Percentiles rank a stretch among this genome's conserved stretches.
phyloP scores from a whole-genome alignment of 257 asterid species.

The Solanum dulcamara region DNA sequence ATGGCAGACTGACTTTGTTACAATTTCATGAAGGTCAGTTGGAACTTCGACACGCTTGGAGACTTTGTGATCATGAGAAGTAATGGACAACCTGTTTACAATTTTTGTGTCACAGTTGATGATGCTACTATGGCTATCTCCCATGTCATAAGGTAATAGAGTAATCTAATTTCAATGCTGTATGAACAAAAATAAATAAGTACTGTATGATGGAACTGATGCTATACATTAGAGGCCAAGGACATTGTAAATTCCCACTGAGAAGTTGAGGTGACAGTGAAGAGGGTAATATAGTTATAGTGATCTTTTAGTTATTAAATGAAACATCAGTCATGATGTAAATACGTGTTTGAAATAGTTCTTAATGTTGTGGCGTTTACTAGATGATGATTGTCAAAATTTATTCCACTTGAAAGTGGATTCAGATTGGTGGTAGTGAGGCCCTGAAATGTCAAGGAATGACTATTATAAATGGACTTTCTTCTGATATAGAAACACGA shows the following conservation, averaged over 20 bases:
- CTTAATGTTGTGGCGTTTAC: not conserved
- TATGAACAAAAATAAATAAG: not conserved
- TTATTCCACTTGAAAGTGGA: not conserved
- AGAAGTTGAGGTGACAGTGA: not conserved
- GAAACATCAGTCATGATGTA: not conserved
- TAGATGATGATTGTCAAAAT: not conserved
- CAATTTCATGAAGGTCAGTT: conserved; percentile 69
- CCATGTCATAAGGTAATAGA: conserved; percentile 76
- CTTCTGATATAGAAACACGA: not conserved
- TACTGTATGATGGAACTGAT: not conserved
- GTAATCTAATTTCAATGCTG: not conserved
- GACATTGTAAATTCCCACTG: not conserved
- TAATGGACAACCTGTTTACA: conserved; percentile 97
- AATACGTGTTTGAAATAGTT: not conserved
- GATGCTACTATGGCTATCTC: conserved; percentile 98
- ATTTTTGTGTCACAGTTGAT: conserved; percentile 93
- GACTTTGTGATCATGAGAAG: conserved; percentile 99
- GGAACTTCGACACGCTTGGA: conserved; percentile 91
- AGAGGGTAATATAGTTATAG: not conserved
- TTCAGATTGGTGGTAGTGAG: not conserved
- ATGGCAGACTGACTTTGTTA: conserved; percentile 24
- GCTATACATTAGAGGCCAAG: not conserved
- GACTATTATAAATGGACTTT: not conserved
- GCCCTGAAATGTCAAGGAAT: not conserved
- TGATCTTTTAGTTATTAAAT: not conserved